These are phyloP conservation scores for Saturnispora halmiae DNA, from an alignment of 805 yeast species.

Conservation along the genomic window DNA sequence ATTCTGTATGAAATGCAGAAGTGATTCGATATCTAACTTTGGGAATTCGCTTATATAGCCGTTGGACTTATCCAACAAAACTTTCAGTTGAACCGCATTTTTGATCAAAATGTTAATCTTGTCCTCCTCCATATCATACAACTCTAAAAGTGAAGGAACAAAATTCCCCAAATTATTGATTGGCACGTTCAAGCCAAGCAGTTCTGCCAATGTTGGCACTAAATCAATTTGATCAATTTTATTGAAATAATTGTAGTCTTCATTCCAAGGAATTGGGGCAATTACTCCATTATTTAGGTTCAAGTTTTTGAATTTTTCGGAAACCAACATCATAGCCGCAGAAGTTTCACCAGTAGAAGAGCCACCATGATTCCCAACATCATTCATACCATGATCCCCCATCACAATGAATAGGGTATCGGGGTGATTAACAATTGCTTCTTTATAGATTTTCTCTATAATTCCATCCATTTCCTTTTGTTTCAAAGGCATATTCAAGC, in stretches of 20 bases:
- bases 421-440: conserved; percentile 23
- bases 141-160: conserved; percentile 44
- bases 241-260: conserved; percentile 44
- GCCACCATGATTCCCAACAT: conserved; percentile 94
- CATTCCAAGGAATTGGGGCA: conserved; percentile 33
- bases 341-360: conserved; percentile 88
- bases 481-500: conserved; percentile 71
- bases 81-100: conserved; percentile 49
- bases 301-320: conserved; percentile 43
- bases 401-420: conserved; percentile 60
- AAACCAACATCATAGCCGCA: conserved; percentile 65
- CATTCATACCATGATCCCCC: conserved; percentile 98
- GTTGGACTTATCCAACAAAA: conserved; percentile 36
- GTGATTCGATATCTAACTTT: conserved; percentile 12
- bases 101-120: conserved; percentile 35
- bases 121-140: conserved; percentile 36
- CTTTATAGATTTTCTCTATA: conserved; percentile 40
- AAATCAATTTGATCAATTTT: conserved; percentile 59
- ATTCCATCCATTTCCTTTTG: conserved; percentile 81
- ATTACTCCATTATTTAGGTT: conserved; percentile 15
- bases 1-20: conserved; percentile 30
- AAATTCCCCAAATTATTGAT: conserved; percentile 67
- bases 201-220: conserved; percentile 58
- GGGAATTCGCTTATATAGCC: conserved; percentile 17
- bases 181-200: conserved; percentile 61